Conservation (phyloP, 345 rosid species). For the Orychophragmus violaceus region DNA sequence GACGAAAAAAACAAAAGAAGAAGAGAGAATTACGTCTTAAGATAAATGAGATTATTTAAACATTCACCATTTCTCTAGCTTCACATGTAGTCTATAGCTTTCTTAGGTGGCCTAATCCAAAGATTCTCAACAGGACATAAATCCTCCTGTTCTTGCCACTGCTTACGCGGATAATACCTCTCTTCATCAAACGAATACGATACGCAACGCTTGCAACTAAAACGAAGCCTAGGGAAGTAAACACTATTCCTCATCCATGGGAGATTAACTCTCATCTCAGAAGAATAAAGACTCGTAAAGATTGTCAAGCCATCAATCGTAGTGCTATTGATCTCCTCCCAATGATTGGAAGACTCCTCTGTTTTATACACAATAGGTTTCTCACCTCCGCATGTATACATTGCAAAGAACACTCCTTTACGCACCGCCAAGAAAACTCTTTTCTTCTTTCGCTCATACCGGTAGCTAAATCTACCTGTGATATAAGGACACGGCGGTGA, state of each 20-base stretch:
- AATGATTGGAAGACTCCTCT: not conserved
- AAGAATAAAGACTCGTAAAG: slow-evolving; percentile 1
- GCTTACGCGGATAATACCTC: slow-evolving; percentile 19
- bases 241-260: slow-evolving; percentile 25
- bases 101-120: slow-evolving; percentile 20
- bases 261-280: slow-evolving; percentile 20
- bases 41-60: not conserved
- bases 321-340: slow-evolving; percentile 1
- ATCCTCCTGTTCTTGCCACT: slow-evolving; percentile 38
- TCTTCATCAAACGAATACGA: slow-evolving; percentile 17
- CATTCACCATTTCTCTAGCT: not conserved
- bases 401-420: slow-evolving; percentile 3
- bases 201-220: slow-evolving; percentile 3
- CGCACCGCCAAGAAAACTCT: slow-evolving; percentile 5
- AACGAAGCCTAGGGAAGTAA: slow-evolving; percentile 21
- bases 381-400: slow-evolving; percentile 6
- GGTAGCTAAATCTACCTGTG: not conserved
- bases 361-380: slow-evolving; percentile 11
- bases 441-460: slow-evolving; percentile 3
- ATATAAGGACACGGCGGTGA: not conserved
- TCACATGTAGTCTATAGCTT: slow-evolving; percentile 16
- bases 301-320: slow-evolving; percentile 11
- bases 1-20: not conserved
- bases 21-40: not conserved
- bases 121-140: slow-evolving; percentile 15